A percentile compares a stretch with the other conserved stretches of the same genome.
These are phyloP conservation scores for Penicillium diatomitis DNA, from an alignment of 495 filamentous ascomycete genomes.

Conservation along the genomic window DNA sequence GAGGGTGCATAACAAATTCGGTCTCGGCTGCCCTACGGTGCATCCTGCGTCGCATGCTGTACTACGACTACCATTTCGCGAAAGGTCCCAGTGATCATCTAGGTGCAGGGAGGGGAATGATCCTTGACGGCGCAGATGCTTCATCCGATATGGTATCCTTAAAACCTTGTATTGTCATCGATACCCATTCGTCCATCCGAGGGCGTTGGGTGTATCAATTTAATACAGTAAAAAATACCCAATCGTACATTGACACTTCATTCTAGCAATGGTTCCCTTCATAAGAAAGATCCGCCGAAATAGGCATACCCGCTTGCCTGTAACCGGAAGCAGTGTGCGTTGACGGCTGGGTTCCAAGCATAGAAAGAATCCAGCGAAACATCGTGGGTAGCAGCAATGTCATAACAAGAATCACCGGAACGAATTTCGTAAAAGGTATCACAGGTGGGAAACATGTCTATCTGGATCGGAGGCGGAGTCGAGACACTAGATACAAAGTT, in stretches of 20 bases:
- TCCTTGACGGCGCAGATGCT: too few species aligned
- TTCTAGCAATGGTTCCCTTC: neutral
- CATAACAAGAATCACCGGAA: neutral
- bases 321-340: too few species aligned
- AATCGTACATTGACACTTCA: neutral
- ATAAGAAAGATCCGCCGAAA: neutral
- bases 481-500: neutral
- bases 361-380: too few species aligned
- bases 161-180: neutral
- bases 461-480: neutral
- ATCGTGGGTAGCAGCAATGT: neutral
- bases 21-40: too few species aligned
- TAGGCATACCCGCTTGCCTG: constrained; percentile 6
- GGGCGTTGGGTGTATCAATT: neutral
- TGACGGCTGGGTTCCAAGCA: too few species aligned
- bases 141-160: too few species aligned
- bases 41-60: too few species aligned
- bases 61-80: too few species aligned
- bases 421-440: neutral
- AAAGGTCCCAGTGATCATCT: too few species aligned
- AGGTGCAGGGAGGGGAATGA: too few species aligned
- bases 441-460: neutral
- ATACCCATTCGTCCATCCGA: neutral
- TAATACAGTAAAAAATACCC: neutral
- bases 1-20: too few species aligned